These are phyloP conservation scores for Aspergillus tanneri DNA, from an alignment of 2,329 filamentous ascomycete genomes.

Conservation along the genomic window DNA sequence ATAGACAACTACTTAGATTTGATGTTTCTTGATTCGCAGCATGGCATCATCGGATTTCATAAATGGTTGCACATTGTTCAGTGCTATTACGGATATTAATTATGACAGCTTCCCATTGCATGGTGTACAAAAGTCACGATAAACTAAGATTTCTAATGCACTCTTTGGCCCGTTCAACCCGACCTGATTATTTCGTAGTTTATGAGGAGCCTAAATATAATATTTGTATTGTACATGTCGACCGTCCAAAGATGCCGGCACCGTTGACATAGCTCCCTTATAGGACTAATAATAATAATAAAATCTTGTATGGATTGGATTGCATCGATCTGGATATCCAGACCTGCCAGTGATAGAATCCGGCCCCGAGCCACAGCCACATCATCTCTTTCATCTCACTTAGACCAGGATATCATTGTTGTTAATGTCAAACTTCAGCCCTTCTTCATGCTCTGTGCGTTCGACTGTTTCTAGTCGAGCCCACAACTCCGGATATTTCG, in stretches of 20 bases:
- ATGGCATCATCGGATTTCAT: constrained; percentile 18
- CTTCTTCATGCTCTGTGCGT: constrained; percentile 36
- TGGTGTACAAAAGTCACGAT: constrained; percentile 16
- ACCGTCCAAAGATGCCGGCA: too few relatives aligned
- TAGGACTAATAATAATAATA: too few relatives aligned
- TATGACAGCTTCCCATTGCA: constrained; percentile 12
- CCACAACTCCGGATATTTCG: constrained; percentile 69
- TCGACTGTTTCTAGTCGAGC: constrained; percentile 55
- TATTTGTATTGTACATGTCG: too few relatives aligned
- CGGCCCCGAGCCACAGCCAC: too few relatives aligned
- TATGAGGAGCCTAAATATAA: not conserved
- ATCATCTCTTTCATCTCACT: not conserved
- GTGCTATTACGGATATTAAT: constrained; percentile 18
- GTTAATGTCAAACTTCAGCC: constrained; percentile 29
- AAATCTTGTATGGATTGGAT: not conserved
- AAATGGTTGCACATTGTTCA: constrained; percentile 15
- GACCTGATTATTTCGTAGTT: too few relatives aligned
- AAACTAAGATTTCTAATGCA: too few relatives aligned
- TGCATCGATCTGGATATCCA: too few relatives aligned
- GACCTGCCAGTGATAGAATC: too few relatives aligned
- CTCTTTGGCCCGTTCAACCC: too few relatives aligned
- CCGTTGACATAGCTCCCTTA: too few relatives aligned
- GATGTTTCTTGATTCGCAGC: constrained; percentile 12
- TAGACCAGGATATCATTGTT: constrained; percentile 11
- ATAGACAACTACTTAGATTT: constrained; percentile 22